Evolutionary conservation across 345 rosid genomes (phyloP).

Genomic region (Trapa incisa): DNA sequence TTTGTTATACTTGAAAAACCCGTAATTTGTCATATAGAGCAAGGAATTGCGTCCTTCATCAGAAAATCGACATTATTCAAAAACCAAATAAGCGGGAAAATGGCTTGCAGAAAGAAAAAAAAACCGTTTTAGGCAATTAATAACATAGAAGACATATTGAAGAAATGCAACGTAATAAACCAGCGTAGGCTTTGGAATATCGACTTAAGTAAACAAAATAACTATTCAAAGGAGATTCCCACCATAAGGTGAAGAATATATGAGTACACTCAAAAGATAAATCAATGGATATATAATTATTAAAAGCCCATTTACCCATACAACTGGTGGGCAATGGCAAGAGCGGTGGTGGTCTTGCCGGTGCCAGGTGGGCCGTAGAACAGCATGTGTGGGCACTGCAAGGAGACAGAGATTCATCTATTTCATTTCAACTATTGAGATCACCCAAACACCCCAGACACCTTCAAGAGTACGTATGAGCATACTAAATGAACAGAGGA

Average conservation of each 20-base stretch:
- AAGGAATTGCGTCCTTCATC: background rate
- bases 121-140: background rate
- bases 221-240: background rate
- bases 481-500: background rate
- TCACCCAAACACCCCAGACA: background rate
- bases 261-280: background rate
- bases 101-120: background rate
- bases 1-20: background rate
- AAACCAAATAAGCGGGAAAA: no score
- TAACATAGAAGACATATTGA: background rate
- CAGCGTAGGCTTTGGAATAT: background rate
- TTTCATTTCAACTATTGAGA: background rate
- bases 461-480: background rate
- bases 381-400: slow-evolving; percentile 91
- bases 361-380: slow-evolving; percentile 98
- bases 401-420: background rate
- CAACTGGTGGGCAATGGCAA: slow-evolving; percentile 90
- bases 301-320: slow-evolving; percentile 41
- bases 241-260: background rate
- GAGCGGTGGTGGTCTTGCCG: slow-evolving; percentile 90
- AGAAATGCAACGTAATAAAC: background rate
- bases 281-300: background rate
- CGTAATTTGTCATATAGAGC: background rate
- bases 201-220: background rate
- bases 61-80: background rate